Base-by-base conservation (phyloP, 768 basidiomycete genomes). In the Suillus weaverae region DNA sequence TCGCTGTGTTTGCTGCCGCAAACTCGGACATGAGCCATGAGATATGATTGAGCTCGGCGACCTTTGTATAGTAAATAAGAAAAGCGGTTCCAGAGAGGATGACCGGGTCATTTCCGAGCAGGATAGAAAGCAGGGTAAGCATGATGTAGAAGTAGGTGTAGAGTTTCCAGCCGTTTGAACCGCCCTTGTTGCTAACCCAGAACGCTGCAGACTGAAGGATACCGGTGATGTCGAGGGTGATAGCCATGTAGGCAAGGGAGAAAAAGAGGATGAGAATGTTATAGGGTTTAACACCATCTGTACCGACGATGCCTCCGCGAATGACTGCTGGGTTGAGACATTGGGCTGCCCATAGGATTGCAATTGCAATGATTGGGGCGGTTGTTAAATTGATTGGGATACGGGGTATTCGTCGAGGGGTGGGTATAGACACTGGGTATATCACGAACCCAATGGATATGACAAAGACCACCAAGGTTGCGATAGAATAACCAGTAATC, bases 61-160 rank as follows among this genome's bases (percentile, higher is more conserved):
- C 89, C 38, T 85, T 75, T 0, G 95, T 96, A 70, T 94, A 94
- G 70, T 97, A 97, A 7, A 89, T 90, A 38, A 97, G 77, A 75
- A 98, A 97, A 0, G 89, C 89, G 0, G 95, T 97, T 2, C 95
- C 95, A 14, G 91, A 93, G 56, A 98, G 84, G 64, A 97, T 92
- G 73, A 99, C 86, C 0, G 96, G 96, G 76, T 98, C 94, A 71
- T 97, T 97, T 7, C 95, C 96, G n/a, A 97, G 81, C 1, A 95
- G 69, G 51, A 91, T 81, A 48, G 93, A 95, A 65, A 89, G 81
- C 16, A 85, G 72, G 14, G 92, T 89, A 72, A 97, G 88, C 82
- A 97, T 87, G 66, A 88, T 43, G 74, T 94, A 98, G 74, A 97
- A 90, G 68, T 90, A 90, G 38, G 90, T 73, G 76, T 89, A 95